phyloP scores from a whole-genome alignment of 495 filamentous ascomycete species.

The Neurospora sp. region DNA sequence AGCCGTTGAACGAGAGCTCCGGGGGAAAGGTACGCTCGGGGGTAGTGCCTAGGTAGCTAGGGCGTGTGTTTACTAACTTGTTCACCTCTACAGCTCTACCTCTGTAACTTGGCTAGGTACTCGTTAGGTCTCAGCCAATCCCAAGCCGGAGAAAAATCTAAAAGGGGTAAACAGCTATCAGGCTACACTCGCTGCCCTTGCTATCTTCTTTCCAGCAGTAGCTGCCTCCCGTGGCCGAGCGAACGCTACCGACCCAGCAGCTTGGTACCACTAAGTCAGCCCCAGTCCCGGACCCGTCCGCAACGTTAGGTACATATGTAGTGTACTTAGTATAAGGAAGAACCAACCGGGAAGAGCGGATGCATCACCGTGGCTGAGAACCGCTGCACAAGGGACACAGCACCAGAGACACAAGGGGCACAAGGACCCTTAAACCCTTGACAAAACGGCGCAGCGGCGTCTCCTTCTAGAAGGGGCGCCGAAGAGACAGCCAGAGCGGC shows the following conservation, averaged over 20 bases:
- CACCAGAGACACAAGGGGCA: no score
- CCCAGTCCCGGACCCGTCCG: background rate
- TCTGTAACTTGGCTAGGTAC: background rate
- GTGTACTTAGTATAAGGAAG: background rate
- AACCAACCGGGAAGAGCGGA: background rate
- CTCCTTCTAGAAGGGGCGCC: background rate
- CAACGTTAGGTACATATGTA: background rate
- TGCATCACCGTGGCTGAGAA: background rate
- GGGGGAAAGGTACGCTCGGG: background rate
- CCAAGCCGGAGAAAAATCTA: background rate
- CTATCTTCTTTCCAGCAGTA: no score
- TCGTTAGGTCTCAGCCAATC: background rate
- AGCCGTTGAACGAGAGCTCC: background rate
- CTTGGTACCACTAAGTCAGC: background rate
- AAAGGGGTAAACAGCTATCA: background rate
- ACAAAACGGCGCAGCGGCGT: background rate
- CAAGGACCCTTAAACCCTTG: background rate
- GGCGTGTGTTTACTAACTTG: background rate
- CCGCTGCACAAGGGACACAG: background rate
- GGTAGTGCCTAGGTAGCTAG: background rate
- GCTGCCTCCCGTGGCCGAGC: no score
- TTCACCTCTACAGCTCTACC: no score
- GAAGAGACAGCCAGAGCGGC: background rate
- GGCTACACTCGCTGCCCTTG: no score
- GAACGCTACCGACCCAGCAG: background rate